Conservation (phyloP, 805 yeast species). For the Ogataea parapolymorpha region DNA sequence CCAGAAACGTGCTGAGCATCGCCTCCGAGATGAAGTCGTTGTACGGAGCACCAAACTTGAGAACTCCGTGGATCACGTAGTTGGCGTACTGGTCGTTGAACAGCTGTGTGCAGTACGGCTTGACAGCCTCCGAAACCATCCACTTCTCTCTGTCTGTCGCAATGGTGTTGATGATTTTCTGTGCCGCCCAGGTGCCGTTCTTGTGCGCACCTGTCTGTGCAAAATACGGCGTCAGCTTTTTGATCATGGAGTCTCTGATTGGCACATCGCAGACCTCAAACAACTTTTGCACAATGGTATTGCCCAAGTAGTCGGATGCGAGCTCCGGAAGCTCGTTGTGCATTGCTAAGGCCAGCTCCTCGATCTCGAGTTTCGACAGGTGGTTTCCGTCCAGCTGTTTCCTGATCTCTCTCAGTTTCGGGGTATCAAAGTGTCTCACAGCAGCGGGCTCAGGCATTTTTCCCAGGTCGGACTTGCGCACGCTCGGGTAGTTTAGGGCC, state of each 20-base stretch:
- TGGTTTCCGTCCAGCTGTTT: slow-evolving; percentile 61
- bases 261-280: slow-evolving; percentile 69
- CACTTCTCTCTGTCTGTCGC: slow-evolving; percentile 53
- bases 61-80: slow-evolving; percentile 91
- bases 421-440: slow-evolving; percentile 77
- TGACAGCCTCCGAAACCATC: slow-evolving; percentile 64
- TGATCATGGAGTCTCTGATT: slow-evolving; percentile 76
- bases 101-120: slow-evolving; percentile 78
- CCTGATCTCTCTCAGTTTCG: slow-evolving; percentile 81
- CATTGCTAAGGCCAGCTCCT: slow-evolving; percentile 80
- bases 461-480: slow-evolving; percentile 52
- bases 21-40: slow-evolving; percentile 87
- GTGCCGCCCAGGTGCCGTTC: slow-evolving; percentile 99
- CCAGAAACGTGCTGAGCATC: slow-evolving; percentile 71
- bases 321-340: slow-evolving; percentile 85
- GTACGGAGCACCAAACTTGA: slow-evolving; percentile 81
- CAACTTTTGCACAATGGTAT: slow-evolving; percentile 90
- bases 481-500: slow-evolving; percentile 43
- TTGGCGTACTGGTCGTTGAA: slow-evolving; percentile 96
- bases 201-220: slow-evolving; percentile 94
- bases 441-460: slow-evolving; percentile 73
- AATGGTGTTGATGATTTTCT: slow-evolving; percentile 82
- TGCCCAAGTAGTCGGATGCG: slow-evolving; percentile 90
- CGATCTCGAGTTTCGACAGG: slow-evolving; percentile 61
- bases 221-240: slow-evolving; percentile 70